Evolutionary conservation across 1,284 basidiomycete species (phyloP).

Genomic region (Omphalotus olearius): DNA sequence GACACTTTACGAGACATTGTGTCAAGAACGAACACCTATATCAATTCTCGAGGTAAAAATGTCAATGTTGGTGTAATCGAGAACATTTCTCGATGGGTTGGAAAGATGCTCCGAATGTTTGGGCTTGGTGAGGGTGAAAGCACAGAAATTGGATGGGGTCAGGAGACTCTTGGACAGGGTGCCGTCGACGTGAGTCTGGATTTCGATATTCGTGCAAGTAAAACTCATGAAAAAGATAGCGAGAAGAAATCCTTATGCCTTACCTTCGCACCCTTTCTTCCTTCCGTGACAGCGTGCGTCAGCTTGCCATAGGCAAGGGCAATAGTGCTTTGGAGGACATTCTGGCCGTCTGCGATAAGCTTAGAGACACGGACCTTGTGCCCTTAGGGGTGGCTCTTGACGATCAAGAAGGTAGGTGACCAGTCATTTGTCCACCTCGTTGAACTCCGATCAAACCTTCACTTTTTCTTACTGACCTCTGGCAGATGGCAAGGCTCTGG

Average conservation of each 20-base stretch:
- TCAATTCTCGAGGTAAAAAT: constrained; percentile 57
- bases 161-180: constrained; percentile 40
- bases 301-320: constrained; percentile 72
- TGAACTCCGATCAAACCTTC: constrained; percentile 10
- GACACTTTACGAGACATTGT: constrained; percentile 80
- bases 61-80: constrained; percentile 73
- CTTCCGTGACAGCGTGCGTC: constrained; percentile 90
- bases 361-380: constrained; percentile 88
- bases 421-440: constrained; percentile 4
- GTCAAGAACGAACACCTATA: constrained; percentile 87
- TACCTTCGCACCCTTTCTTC: constrained; percentile 83
- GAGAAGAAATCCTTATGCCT: constrained; percentile 85
- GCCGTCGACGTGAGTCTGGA: constrained; percentile 50
- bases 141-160: constrained; percentile 71
- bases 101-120: constrained; percentile 91
- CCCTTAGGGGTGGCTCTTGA: constrained; percentile 94
- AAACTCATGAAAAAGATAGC: constrained; percentile 36
- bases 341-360: constrained; percentile 79
- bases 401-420: constrained; percentile 80
- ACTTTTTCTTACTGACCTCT: neutral
- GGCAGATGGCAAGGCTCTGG: constrained; percentile 87
- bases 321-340: constrained; percentile 74
- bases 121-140: constrained; percentile 84
- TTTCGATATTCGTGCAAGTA: constrained; percentile 9
- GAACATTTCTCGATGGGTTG: constrained; percentile 80